Evolutionary conservation across 1,284 basidiomycete species (phyloP), one percentile per base, ranked within the genome.

Genomic region (Fereydounia khargensis): DNA sequence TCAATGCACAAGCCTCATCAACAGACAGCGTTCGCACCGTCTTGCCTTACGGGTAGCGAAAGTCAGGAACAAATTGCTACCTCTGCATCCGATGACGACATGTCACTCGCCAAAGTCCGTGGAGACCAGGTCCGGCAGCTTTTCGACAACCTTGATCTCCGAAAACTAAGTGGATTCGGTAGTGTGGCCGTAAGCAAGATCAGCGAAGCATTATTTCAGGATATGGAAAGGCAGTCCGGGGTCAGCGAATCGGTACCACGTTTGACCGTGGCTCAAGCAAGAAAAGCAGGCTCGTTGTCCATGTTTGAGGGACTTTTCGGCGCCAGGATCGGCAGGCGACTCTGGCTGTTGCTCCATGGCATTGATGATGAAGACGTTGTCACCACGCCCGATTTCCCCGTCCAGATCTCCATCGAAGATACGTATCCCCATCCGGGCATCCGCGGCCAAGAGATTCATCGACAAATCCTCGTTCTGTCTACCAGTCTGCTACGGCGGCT

Each of bases 381-480:
- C 2, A 61, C 70, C 3, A 66, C 73, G 2, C 69, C 75, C 0
- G 70, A 69, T 20, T 76, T 63, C 35, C 76, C 77, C 3, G 44
- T 57, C 0, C 75, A 76, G 42, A 71, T 77, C 27, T 68, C 67
- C 21, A 69, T 77, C 17, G 77, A 78, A 40, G 76, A 78, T 42
- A 72, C 69, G 3, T 74, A 61, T 38, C 54, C 57, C 1, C 69
- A 50, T 18, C 51, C 54, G 8, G 55, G 63, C 31, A 33, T 68
- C 8, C 40, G 51, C 1, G 56, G 46, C 13, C 30, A 49, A 4
- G 47, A 51, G 6, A 53, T 61, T 6, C 48, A 63, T 11, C 22
- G 23, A 9, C 51, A 70, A 38, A 51, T 70, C 28, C 2, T 35
- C 3, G 35, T 46, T 10, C 49, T 73, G 2, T 47, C 55, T 0